Conservation (phyloP, 1,139 yeast species). For the Pichia kudriavzevii region DNA sequence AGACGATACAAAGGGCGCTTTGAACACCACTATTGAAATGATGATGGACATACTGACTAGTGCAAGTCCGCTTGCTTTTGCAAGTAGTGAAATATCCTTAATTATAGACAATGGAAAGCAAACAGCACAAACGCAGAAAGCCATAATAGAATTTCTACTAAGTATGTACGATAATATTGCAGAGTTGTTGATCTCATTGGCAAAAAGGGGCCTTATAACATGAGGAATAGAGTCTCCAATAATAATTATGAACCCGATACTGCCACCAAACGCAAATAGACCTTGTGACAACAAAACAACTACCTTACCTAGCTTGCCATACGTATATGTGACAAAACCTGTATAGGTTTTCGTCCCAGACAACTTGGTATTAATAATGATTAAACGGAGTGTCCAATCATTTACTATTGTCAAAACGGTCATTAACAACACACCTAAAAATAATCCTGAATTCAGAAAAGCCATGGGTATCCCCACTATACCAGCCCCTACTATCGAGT, state of each 20-base stretch:
- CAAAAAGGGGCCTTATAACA: slow-evolving; percentile 65
- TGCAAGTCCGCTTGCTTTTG: slow-evolving; percentile 85
- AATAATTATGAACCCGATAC: slow-evolving; percentile 88
- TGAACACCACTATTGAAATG: slow-evolving; percentile 60
- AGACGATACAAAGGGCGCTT: slow-evolving; percentile 59
- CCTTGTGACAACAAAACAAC: slow-evolving; percentile 71
- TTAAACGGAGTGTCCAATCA: slow-evolving; percentile 79
- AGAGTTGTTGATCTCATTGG: slow-evolving; percentile 36
- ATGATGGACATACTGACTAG: slow-evolving; percentile 76
- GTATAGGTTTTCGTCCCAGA: slow-evolving; percentile 77
- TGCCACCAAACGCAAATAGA: slow-evolving; percentile 88
- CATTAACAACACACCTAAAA: slow-evolving; percentile 65
- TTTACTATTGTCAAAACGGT: slow-evolving; percentile 57
- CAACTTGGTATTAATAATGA: slow-evolving; percentile 75
- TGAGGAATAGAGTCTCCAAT: slow-evolving; percentile 95
- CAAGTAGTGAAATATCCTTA: slow-evolving; percentile 75
- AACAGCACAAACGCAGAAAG: slow-evolving; percentile 59
- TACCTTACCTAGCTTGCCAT: slow-evolving; percentile 65
- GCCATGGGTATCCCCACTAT: slow-evolving; percentile 94
- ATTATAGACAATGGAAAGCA: slow-evolving; percentile 81
- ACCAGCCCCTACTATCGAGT: slow-evolving; percentile 89
- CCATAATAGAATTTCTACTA: slow-evolving; percentile 59
- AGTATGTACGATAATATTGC: slow-evolving; percentile 45
- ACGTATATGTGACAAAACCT: slow-evolving; percentile 75
- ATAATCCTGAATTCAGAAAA: slow-evolving; percentile 66